Percentiles rank a stretch among this genome's conserved stretches.
phyloP scores from a whole-genome alignment of 2,329 filamentous ascomycete genomes.

The Colletotrichum sp. region DNA sequence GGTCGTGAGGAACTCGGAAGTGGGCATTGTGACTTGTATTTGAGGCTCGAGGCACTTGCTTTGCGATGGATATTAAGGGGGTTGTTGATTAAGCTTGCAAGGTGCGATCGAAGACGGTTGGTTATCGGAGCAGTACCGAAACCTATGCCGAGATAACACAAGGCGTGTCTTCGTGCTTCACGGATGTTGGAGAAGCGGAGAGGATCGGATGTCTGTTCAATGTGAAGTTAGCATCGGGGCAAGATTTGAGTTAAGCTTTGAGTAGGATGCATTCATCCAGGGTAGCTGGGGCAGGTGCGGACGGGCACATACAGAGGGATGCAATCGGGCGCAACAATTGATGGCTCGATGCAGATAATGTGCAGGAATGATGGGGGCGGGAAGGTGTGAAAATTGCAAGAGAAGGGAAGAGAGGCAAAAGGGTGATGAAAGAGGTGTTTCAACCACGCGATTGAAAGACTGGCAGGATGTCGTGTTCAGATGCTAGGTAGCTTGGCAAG shows the following conservation, averaged over 20 bases:
- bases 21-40: conserved; percentile 23
- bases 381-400: background rate
- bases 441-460: conserved; percentile 18
- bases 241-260: background rate
- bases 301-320: conserved; percentile 10
- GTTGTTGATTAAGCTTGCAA: background rate
- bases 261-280: background rate
- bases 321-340: conserved; percentile 2
- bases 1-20: conserved; percentile 20
- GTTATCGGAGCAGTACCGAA: conserved; percentile 1
- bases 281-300: background rate
- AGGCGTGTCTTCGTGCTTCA: background rate
- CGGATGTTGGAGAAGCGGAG: background rate
- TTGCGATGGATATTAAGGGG: conserved; percentile 2
- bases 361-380: conserved; percentile 4
- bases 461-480: conserved; percentile 20
- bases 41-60: background rate
- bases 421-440: conserved; percentile 20
- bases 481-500: conserved; percentile 17
- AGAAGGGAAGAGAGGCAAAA: conserved; percentile 19
- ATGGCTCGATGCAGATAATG: conserved; percentile 22
- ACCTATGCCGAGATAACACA: background rate
- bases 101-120: background rate
- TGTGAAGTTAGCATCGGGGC: background rate
- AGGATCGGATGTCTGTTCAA: background rate